A percentile compares a stretch with the other conserved stretches of the same genome.
Evolutionary conservation across 768 basidiomycete genomes (phyloP).

Genomic region (Fistulinella prunicolor): DNA sequence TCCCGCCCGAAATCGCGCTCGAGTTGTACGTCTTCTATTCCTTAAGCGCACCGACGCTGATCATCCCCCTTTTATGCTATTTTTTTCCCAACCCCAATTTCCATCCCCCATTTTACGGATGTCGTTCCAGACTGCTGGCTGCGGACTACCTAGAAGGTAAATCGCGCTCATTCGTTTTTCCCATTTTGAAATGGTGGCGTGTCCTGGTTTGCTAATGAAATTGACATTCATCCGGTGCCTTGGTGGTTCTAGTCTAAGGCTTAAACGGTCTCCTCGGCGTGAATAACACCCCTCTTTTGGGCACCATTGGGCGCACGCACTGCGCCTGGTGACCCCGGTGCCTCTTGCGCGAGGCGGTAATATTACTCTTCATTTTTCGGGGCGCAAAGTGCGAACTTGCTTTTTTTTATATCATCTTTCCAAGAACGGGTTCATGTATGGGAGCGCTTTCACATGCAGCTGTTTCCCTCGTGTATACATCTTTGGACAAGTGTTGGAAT

Average conservation of each 20-base stretch:
- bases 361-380: conserved; percentile 2
- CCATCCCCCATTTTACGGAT: background rate
- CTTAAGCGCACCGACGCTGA: conserved; percentile 10
- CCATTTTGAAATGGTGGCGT: conserved; percentile 17
- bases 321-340: conserved; percentile 1
- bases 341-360: conserved; percentile 1
- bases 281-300: background rate
- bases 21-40: conserved; percentile 66
- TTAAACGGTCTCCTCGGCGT: background rate
- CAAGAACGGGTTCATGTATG: background rate
- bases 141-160: conserved; percentile 68
- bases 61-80: conserved; percentile 2
- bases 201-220: conserved; percentile 9
- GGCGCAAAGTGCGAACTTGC: conserved; percentile 19
- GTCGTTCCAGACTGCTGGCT: conserved; percentile 46
- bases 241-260: conserved; percentile 10
- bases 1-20: conserved; percentile 83
- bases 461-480: background rate
- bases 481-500: background rate
- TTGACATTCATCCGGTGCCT: conserved; percentile 5
- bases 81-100: conserved; percentile 7
- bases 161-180: conserved; percentile 5
- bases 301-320: background rate
- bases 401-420: no score
- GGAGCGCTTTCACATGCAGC: background rate